Evolutionary conservation across 495 filamentous ascomycete genomes (phyloP), one percentile per base, ranked within the genome.

Genomic region (Lineolata rhizophorae): DNA sequence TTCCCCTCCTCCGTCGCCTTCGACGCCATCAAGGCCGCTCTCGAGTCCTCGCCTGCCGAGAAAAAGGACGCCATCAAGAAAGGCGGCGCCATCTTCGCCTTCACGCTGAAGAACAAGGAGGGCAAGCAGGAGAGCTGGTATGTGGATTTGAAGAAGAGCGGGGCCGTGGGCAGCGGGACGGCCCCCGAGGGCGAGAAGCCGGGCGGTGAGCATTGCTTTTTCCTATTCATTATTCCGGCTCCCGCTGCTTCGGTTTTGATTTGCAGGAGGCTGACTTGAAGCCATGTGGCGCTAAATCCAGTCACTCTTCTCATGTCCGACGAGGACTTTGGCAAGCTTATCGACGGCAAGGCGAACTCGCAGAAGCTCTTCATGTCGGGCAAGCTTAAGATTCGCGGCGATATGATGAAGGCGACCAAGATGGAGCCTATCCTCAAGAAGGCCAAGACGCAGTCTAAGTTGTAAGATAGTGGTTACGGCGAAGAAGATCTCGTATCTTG

Each of bases 331-430:
- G 62, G 55, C 18, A 67, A 67, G 47, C 66, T 97, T 35, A 71
- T 91, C 30, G 50, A 65, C 30, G 87, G 90, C 44, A 83, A 91
- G 64, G 81, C 76, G 47, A 84, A 93, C 41, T 83, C 87, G 32
- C 87, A 95, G 66, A 71, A 72, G 45, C 55, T 97, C 35, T 97
- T 95, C 61, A 94, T 97, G 83, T 65, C 65, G 5, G 87, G 87
- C 47, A 92, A 91, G 64, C 63, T 97, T 48, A 97, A 94, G 74
- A 69, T 95, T 47, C 90, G 83, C 68, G 87, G 87, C 30, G 81
- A 95, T 54, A 72, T 97, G 30, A 95, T 95, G 90, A 91, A 90
- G 69, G 87, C 87, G 16, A 94, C 87, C 27, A 93, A 90, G 71
- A 72, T 87, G 56, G 81, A 93, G 54, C 81, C 83, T 32, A 71